Evolutionary conservation across 441 rosid species (phyloP), one percentile per base, ranked within the genome.

Genomic region (Monsonia emarginata): DNA sequence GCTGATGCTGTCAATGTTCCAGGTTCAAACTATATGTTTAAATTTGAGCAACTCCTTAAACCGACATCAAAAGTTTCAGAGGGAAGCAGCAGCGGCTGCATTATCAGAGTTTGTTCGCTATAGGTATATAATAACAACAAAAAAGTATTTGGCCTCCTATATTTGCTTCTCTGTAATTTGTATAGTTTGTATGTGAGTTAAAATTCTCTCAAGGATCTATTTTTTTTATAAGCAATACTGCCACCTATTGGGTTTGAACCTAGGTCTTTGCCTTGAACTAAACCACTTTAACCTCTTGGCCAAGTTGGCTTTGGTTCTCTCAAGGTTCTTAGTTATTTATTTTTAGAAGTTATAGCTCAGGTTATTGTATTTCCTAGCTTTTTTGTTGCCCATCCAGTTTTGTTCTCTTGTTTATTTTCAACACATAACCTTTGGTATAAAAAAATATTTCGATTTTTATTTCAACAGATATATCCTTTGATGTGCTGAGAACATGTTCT

Each of bases 1-100:
- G 34, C 19, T 58, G 63, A 27, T 58, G 63, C 36, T 27, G 32
- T 56, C 61, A 22, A 30, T 58, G 65, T 18, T 73, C 52, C 91
- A 95, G 99, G 96, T 95, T 74, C 86, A 84, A 75, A 81, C 72
- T 74, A 87, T 95, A 63, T 84, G 96, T 76, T 63, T 79, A 67
- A 89, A 86, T 79, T 81, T 95, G 72, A 91, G 96, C n/a, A 86
- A 83, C 74, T 83, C 96, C 70, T 79, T 95, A 61, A 87, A 81
- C 72, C 87, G 87, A 38, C 79, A 81, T 65, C 88, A 88, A 78
- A 86, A 81, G 58, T 86, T 82, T 80, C 96, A 87, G 75, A 84
- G 93, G 79, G 97, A 95, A 85, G 96, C 97, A 76, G 96, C 99
- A 61, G 97, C 97, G 28, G 99, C 96, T 21, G 97, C 99, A 66